phyloP scores from a whole-genome alignment of 768 basidiomycete species.

The Russula brevipes region DNA sequence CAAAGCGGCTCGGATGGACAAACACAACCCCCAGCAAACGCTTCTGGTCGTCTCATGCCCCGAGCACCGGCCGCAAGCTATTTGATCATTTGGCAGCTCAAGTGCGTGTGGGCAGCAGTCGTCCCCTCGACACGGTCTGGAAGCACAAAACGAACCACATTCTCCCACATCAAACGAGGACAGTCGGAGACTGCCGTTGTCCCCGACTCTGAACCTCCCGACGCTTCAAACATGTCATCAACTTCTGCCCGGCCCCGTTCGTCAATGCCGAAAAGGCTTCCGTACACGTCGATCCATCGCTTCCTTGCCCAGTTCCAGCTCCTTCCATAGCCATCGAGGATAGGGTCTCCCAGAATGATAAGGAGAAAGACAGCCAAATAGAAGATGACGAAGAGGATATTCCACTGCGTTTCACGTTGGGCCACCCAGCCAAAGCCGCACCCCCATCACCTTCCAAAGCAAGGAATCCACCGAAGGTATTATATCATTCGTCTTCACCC shows the following conservation, averaged over 20 bases:
- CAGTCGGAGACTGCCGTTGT: conserved; percentile 42
- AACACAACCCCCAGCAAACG: conserved; percentile 28
- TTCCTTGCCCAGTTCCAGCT: background rate
- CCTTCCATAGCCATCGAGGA: background rate
- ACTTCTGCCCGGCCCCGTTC: background rate
- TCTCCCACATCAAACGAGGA: conserved; percentile 11
- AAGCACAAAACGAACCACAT: background rate
- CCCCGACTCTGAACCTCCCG: conserved; percentile 59
- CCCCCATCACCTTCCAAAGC: conserved; percentile 25
- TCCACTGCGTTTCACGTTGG: conserved; percentile 37
- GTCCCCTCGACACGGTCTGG: background rate
- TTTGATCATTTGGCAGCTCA: conserved; percentile 13
- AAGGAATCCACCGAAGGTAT: conserved; percentile 14
- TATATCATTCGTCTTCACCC: background rate
- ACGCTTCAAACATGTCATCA: conserved; percentile 29
- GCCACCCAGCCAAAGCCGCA: conserved; percentile 1
- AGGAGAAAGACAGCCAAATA: conserved; percentile 26
- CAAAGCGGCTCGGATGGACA: conserved; percentile 17
- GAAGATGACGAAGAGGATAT: conserved; percentile 39
- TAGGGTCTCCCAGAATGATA: conserved; percentile 11
- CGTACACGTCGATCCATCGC: background rate
- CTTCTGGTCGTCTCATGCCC: conserved; percentile 15
- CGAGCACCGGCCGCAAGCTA: conserved; percentile 6
- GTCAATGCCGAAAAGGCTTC: background rate
- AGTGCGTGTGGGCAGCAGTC: background rate